These are phyloP conservation scores for Diutina siamensis DNA, from an alignment of 1,139 yeast species.

Conservation along the genomic window DNA sequence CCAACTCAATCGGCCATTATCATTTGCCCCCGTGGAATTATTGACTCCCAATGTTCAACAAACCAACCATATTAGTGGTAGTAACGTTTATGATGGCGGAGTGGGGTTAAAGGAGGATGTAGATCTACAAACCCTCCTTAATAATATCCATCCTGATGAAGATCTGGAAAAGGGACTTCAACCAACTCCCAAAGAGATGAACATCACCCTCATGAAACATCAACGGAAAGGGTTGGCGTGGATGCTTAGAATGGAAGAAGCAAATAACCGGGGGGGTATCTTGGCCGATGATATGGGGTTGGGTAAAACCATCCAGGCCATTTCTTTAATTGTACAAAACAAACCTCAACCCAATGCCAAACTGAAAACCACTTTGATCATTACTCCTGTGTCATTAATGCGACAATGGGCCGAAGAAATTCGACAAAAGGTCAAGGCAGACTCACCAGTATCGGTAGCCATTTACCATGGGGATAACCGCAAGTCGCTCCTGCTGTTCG, in stretches of 20 bases:
- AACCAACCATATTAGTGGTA: neutral
- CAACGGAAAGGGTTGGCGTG: conserved; percentile 81
- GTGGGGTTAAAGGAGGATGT: conserved; percentile 21
- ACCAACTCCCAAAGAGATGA: conserved; percentile 59
- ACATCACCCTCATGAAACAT: conserved; percentile 62
- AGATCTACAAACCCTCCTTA: conserved; percentile 39
- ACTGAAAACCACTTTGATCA: conserved; percentile 53
- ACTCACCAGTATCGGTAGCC: conserved; percentile 34
- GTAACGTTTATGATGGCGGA: neutral
- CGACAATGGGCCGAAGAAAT: conserved; percentile 81
- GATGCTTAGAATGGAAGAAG: conserved; percentile 60
- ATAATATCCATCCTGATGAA: conserved; percentile 42
- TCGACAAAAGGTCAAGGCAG: conserved; percentile 43
- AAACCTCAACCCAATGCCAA: conserved; percentile 21
- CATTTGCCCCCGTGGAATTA: neutral
- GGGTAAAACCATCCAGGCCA: conserved; percentile 81
- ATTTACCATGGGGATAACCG: conserved; percentile 52
- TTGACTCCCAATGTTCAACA: no score
- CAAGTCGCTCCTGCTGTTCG: conserved; percentile 26
- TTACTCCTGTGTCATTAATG: conserved; percentile 78
- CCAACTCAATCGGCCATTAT: neutral
- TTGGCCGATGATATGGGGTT: conserved; percentile 93
- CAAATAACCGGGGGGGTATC: conserved; percentile 57
- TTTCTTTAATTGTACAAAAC: conserved; percentile 55
- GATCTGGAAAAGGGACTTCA: conserved; percentile 41